A percentile compares a stretch with the other conserved stretches of the same genome.
Evolutionary conservation across 805 yeast genomes (phyloP).

Genomic region (Zygotorulaspora chibaensis): DNA sequence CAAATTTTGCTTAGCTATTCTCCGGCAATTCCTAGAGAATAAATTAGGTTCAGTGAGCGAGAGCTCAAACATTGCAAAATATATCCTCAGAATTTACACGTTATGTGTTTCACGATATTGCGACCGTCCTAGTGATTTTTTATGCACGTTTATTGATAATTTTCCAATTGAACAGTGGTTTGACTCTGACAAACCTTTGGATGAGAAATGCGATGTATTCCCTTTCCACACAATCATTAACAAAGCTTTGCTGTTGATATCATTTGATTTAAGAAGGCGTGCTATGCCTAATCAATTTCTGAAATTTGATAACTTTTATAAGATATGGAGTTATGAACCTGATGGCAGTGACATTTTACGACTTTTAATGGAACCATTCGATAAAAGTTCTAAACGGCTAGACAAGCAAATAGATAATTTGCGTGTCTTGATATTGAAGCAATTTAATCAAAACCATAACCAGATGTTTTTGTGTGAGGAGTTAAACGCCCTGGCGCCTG

Average conservation of each 20-base stretch:
- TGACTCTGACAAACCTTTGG: slow-evolving; percentile 2
- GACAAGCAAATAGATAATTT: slow-evolving; percentile 15
- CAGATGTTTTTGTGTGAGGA: slow-evolving; percentile 7
- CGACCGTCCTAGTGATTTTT: slow-evolving; percentile 1
- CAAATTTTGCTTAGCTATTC: slow-evolving; percentile 16
- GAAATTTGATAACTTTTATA: slow-evolving; percentile 5
- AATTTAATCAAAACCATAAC: slow-evolving; percentile 1
- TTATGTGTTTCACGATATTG: slow-evolving; percentile 10
- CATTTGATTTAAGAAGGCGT: slow-evolving; percentile 25
- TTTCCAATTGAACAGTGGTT: slow-evolving; percentile 23
- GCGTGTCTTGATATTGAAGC: slow-evolving; percentile 13
- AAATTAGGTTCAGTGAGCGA: slow-evolving; percentile 6
- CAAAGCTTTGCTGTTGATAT: slow-evolving; percentile 19
- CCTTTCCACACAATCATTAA: slow-evolving; percentile 11
- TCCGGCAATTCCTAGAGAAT: slow-evolving; percentile 16
- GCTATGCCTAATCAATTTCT: slow-evolving; percentile 3
- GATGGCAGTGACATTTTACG: slow-evolving; percentile 4
- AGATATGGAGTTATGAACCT: slow-evolving; percentile 13
- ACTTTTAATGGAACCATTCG: slow-evolving; percentile 12
- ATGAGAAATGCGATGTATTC: neutral
- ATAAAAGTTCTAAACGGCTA: slow-evolving; percentile 17
- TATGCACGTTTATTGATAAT: slow-evolving; percentile 13
- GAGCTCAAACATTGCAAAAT: slow-evolving; percentile 16
- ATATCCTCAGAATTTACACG: slow-evolving; percentile 23
- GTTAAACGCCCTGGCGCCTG: slow-evolving; percentile 12